A percentile compares a stretch with the other conserved stretches of the same genome.
Evolutionary conservation across 306 rosid genomes (phyloP).

Genomic region (Malus orientalis): DNA sequence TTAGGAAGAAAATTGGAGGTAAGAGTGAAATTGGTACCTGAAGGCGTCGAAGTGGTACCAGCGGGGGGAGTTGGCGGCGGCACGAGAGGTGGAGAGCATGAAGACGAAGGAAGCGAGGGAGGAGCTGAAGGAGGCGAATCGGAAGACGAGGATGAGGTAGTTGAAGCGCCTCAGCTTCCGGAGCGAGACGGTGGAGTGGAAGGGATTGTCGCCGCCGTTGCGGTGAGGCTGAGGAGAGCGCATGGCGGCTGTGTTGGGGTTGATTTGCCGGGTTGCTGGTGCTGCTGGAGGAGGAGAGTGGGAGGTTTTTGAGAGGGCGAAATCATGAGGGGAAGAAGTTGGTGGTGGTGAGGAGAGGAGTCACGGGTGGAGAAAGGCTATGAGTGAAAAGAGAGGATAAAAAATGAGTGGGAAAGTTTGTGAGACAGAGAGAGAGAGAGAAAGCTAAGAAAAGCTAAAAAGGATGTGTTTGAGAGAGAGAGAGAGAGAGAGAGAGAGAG

Average conservation of each 20-base stretch:
- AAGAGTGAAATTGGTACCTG: slow-evolving; percentile 37
- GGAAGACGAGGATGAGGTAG: slow-evolving; percentile 65
- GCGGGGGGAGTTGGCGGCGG: slow-evolving; percentile 50
- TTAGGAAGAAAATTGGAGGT: neutral
- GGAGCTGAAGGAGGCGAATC: slow-evolving; percentile 69
- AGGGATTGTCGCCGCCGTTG: slow-evolving; percentile 39
- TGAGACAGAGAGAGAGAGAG: slow-evolving; percentile 1
- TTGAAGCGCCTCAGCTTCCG: slow-evolving; percentile 89
- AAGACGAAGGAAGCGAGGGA: slow-evolving; percentile 68
- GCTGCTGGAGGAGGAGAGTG: neutral
- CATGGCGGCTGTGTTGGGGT: slow-evolving; percentile 24
- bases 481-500: neutral
- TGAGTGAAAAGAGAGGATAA: neutral
- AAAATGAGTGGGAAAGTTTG: slow-evolving; percentile 15
- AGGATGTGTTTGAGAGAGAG: neutral
- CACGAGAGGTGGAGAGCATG: slow-evolving; percentile 76
- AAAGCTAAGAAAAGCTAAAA: neutral
- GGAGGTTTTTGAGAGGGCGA: neutral
- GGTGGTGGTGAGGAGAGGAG: neutral
- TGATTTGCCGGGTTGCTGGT: neutral
- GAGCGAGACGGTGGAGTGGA: slow-evolving; percentile 83
- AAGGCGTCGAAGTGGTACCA: slow-evolving; percentile 90
- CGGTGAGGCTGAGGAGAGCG: slow-evolving; percentile 42
- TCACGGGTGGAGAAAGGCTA: slow-evolving; percentile 28
- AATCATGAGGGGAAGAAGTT: slow-evolving; percentile 1